Percentiles rank a stretch among this genome's conserved stretches.
These are phyloP conservation scores for Salix udensis DNA, from an alignment of 345 rosid species.

Conservation along the genomic window DNA sequence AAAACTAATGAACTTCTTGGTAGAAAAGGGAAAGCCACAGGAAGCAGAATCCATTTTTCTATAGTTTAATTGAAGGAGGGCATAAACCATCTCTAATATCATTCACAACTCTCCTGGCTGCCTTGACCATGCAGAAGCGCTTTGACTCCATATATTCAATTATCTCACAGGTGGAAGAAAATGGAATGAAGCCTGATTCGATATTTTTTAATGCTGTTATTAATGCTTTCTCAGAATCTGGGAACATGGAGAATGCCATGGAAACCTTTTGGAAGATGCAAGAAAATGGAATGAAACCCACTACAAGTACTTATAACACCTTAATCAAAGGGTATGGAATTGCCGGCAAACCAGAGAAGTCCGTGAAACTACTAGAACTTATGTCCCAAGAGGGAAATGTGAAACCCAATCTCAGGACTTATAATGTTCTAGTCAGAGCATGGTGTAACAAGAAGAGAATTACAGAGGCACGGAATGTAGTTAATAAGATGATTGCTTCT, in stretches of 20 bases:
- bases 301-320: conserved; percentile 57
- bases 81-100: conserved; percentile 49
- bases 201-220: conserved; percentile 58
- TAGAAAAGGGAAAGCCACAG: conserved; percentile 54
- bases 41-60: conserved; percentile 43
- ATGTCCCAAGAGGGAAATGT: conserved; percentile 40
- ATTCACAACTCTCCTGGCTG: conserved; percentile 57
- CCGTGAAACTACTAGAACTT: conserved; percentile 44
- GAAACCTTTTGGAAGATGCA: conserved; percentile 50
- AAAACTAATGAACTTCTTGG: conserved; percentile 48
- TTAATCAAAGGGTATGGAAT: conserved; percentile 64
- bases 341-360: conserved; percentile 53
- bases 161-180: conserved; percentile 47
- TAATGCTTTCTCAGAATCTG: conserved; percentile 59
- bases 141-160: conserved; percentile 41
- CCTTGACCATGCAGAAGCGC: conserved; percentile 52
- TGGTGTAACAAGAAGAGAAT: conserved; percentile 59
- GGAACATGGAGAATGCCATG: conserved; percentile 53
- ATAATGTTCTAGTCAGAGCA: conserved; percentile 54
- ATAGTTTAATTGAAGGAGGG: conserved; percentile 44
- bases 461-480: conserved; percentile 53
- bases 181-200: conserved; percentile 44
- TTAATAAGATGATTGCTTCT: conserved; percentile 45
- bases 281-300: conserved; percentile 48
- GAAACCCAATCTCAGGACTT: conserved; percentile 57